Evolutionary conservation across 2,329 filamentous ascomycete species (phyloP), one percentile per base, ranked within the genome.

Genomic region (Uncinocarpus reesii): DNA sequence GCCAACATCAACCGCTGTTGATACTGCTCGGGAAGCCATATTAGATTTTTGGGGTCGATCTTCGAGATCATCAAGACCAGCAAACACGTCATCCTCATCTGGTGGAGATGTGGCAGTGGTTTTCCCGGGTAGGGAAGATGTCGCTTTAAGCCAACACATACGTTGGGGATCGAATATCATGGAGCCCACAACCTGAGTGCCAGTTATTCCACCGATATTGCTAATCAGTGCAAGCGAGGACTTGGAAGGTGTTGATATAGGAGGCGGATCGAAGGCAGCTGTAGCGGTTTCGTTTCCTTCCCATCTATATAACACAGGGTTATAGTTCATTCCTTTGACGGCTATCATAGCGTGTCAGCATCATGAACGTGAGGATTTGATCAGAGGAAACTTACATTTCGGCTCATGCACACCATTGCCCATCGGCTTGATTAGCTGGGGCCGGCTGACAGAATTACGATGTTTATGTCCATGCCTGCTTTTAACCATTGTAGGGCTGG

Each of bases 91-190:
- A 51, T 95, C 89, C 37, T 93, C 86, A 42, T 93, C 86, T 13
- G 85, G 68, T 18, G 81, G 83, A 51, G 71, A 67, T 3, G 73
- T 68, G 7, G 66, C 62, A 2, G 58, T 61, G 29, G 62, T 54
- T 26, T 53, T 53, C 8, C 58, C 59, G 7, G 60, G 56, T 26
- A 61, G 74, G 63, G 15, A 71, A 65, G 40, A 75, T 72, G 53
- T 72, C 52, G 92, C 73, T 65, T 95, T 95, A 49, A 96, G 76
- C 92, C 92, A 98, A 64, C 88, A 93, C 90, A 98, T 96, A 58
- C 86, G 86, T 53, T 87, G 83, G 2, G 92, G 92, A 62, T 98
- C 92, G 63, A 96, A 98, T 7, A 96, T 84, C 92, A 98, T 98
- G 57, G 88, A 87, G n/a, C 88, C 86, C 50, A 95, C 88, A 29